Evolutionary conservation across 164 flowering plant genomes (phyloP), one percentile per base, ranked within the genome.

Genomic region (Dillenia suffruticosa): DNA sequence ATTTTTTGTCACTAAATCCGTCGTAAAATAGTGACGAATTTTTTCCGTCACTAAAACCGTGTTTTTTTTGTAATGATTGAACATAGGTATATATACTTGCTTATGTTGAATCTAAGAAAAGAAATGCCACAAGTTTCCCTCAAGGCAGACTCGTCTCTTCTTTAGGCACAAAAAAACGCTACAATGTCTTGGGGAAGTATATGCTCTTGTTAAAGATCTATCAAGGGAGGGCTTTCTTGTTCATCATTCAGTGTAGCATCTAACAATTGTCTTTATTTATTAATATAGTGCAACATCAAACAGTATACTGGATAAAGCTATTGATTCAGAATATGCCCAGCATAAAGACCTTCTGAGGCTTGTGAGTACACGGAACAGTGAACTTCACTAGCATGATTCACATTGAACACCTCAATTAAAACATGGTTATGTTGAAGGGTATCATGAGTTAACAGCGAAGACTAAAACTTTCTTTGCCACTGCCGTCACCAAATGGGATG

Each of bases 1-100:
- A 24, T 24, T 24, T 24, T 24, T 24, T 24, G 26, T 24, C 26
- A 24, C 26, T 24, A 24, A 24, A 24, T 24, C 3, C 26, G 26
- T 24, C 26, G 26, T 3, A 24, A 24, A 24, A 24, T 24, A 24
- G 26, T 3, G 26, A 24, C 26, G 26, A 24, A 24, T 24, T 24
- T 24, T 24, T 24, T 24, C 26, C 26, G 26, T 24, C 26, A 3
- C 26, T 24, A 24, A 24, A 24, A 24, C 26, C 26, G 26, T 24
- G 26, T 24, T 24, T 24, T 24, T 24, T 24, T 24, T n/a, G n/a
- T n/a, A n/a, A 26, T 26, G 40, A 26, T 67, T 56, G 70, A 65
- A 1, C 70, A 67, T 51, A 67, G 70, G 70, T n/a, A n/a, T 67
- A 54, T 22, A 40, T 32, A 4, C 53, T 50, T 50, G 53, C 17